Evolutionary conservation across 768 basidiomycete genomes (phyloP), one percentile per base, ranked within the genome.

Genomic region (Mycena rosella): DNA sequence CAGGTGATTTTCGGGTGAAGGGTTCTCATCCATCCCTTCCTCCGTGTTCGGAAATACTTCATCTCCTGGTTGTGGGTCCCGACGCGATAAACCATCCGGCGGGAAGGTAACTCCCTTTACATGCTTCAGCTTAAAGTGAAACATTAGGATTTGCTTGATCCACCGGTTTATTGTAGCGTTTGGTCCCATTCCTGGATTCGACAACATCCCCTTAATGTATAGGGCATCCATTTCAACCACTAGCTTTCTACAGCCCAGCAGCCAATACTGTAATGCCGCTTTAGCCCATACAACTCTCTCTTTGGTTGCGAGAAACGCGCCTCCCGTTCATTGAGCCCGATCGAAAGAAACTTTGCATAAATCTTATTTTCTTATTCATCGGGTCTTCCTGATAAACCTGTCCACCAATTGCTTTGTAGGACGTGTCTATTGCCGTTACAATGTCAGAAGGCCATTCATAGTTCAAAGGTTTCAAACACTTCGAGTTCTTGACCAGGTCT

Each of bases 141-240:
- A 79, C 1, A 76, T 63, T 0, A 72, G 58, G 27, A 79, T 77
- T 73, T 47, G 13, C 22, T 55, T 68, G 48, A 79, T 77, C 78
- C 79, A 79, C 1, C 73, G 58, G 30, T 79, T 79, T 7, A 77
- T 73, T 1, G 70, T 55, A 4, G 75, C 67, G 26, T 73, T 75
- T 0, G 78, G 78, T 11, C 74, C 73, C 0, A 75, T 52, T 34
- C 78, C 75, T 0, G 76, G 79, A 27, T 76, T 74, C 18, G 13
- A 6, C 17, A 40, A 18, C 38, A 40, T 40, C 15, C 38, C 38
- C 15, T 40, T 40, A 40, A 40, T 34, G 32, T 34, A 34, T 34
- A 34, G 32, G 5, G 32, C 32, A 11, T 34, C 38, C 38, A 14
- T 40, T 40, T 75, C 74, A 2, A 79, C 49, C 71, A 77, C 77